Percentiles rank a stretch among this genome's conserved stretches.
Conservation (phyloP, 2,329 filamentous ascomycete species). For the Tolypocladium amazonense region DNA sequence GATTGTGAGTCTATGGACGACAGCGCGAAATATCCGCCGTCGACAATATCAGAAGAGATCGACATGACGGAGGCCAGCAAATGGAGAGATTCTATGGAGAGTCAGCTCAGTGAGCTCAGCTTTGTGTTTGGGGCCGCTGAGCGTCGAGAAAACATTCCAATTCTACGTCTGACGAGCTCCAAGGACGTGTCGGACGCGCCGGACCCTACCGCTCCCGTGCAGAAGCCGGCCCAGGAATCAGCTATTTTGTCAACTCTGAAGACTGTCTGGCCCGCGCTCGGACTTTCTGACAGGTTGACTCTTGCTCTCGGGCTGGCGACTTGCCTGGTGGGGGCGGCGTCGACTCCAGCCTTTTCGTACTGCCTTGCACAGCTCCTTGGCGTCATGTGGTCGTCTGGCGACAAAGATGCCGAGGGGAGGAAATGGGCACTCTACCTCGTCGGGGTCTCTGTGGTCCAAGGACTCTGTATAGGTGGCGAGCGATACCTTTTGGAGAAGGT, state of each 20-base stretch:
- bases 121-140: constrained; percentile 13
- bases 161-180: constrained; percentile 4
- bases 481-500: constrained; percentile 62
- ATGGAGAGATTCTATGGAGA: neutral
- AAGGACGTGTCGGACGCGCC: neutral
- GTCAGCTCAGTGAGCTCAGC: constrained; percentile 8
- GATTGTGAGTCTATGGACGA: neutral
- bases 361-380: constrained; percentile 62
- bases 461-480: constrained; percentile 50
- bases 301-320: constrained; percentile 51
- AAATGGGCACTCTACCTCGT: constrained; percentile 64
- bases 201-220: neutral
- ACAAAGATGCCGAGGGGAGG: constrained; percentile 38
- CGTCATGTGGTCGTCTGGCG: constrained; percentile 50
- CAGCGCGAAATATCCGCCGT: neutral
- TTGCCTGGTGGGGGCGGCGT: constrained; percentile 52
- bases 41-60: constrained; percentile 1
- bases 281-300: constrained; percentile 34
- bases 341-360: constrained; percentile 66
- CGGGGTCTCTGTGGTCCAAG: constrained; percentile 56
- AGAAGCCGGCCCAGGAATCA: constrained; percentile 2
- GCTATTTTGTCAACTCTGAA: constrained; percentile 17
- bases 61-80: neutral
- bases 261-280: constrained; percentile 61
- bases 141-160: constrained; percentile 18